Evolutionary conservation across 495 filamentous ascomycete species (phyloP), one percentile per base, ranked within the genome.

Genomic region (Penicillium desertorum): DNA sequence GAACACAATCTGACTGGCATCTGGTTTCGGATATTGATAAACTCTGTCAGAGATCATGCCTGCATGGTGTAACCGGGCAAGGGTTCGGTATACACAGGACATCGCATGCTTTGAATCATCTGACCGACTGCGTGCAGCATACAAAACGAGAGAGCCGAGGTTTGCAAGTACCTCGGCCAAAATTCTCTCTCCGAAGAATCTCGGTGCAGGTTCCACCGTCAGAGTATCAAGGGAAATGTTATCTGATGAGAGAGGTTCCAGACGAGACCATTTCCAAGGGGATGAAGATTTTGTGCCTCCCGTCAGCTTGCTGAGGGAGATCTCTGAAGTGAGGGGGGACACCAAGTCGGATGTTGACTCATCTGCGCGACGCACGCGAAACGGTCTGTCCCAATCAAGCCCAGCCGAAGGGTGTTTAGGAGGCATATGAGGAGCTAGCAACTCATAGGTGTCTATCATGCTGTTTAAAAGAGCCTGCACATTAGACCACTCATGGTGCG

Each of bases 41-140:
- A 87, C 74, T n/a, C 75, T 72, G 25, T 80, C 72, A n/a, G 86
- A 80, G 10, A 88, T 74, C 51, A 78, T 65, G 27, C 74, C 82
- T 10, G 75, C 67, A 60, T 84, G 83, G 61, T 88, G 86, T 41
- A 88, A 58, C 48, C 80, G 76, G 20, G 83, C 86, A 56, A 88
- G 78, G 17, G 83, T 76, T 25, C 78, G 79, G 54, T 82, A 78
- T 2, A 87, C 81, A 57, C 74, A 73, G 41, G 81, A 78, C 80
- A 85, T 84, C 27, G 80, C 81, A 12, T 70, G 39, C 45, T 74
- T 75, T 12, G 71, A 70, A 44, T 74, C 69, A 29, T 69, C 64
- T n/a, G 67, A 55, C 27, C 70, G 41, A 7, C 59, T 62, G 57
- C 83, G 76, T 6, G 80, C 75, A 36, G 83, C 82, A 29, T 67